Evolutionary conservation across 805 yeast genomes (phyloP).

Genomic region (Jamesozyma gamospora): DNA sequence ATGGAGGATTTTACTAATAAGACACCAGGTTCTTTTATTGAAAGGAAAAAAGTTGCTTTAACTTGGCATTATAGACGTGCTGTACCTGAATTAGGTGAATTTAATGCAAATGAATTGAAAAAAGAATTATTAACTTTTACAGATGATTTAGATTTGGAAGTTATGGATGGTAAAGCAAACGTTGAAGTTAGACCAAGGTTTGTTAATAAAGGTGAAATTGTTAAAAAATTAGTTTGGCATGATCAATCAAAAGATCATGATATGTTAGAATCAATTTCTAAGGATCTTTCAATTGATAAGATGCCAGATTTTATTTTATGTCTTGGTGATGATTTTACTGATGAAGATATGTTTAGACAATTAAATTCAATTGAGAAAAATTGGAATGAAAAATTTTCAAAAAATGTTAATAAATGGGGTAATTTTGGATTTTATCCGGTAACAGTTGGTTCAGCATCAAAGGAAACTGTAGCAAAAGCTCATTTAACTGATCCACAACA

Average conservation of each 20-base stretch:
- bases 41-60: conserved; percentile 81
- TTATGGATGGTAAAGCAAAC: conserved; percentile 95
- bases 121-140: conserved; percentile 52
- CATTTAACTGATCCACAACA: conserved; percentile 77
- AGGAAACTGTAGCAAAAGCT: conserved; percentile 74
- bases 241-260: conserved; percentile 50
- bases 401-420: conserved; percentile 37
- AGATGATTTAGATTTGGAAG: conserved; percentile 74
- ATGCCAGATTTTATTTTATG: conserved; percentile 81
- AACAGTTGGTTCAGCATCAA: conserved; percentile 87
- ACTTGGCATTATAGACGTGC: conserved; percentile 97
- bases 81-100: conserved; percentile 87
- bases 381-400: conserved; percentile 30
- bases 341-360: conserved; percentile 92
- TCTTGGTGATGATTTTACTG: conserved; percentile 92
- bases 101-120: conserved; percentile 68
- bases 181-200: conserved; percentile 93
- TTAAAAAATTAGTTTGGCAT: conserved; percentile 59
- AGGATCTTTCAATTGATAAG: conserved; percentile 31
- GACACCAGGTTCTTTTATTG: conserved; percentile 85
- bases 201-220: conserved; percentile 96
- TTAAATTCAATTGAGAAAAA: conserved; percentile 49
- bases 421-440: conserved; percentile 68
- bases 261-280: conserved; percentile 27
- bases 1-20: conserved; percentile 69